phyloP scores from a whole-genome alignment of 441 rosid species.

The Adansonia rubrostipa region DNA sequence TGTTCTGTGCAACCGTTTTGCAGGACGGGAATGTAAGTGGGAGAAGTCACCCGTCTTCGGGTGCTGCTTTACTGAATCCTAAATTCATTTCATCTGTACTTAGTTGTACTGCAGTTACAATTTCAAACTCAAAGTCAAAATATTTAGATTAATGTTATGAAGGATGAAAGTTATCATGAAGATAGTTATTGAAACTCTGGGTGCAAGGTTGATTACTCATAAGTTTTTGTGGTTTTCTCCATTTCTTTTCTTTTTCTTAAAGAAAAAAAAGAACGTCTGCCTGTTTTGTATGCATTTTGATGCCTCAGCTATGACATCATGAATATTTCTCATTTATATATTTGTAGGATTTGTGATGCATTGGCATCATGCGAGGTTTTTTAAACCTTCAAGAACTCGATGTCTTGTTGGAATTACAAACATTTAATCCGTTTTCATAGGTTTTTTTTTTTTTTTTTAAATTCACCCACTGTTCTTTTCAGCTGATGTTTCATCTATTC shows the following conservation, averaged over 20 bases:
- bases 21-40: slow-evolving; percentile 89
- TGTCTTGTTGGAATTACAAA: background rate
- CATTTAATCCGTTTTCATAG: background rate
- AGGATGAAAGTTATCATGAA: background rate
- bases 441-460: background rate
- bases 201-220: background rate
- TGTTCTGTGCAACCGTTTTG: slow-evolving; percentile 16
- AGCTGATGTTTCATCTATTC: background rate
- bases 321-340: background rate
- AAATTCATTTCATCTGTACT: background rate
- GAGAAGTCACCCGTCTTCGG: slow-evolving; percentile 89
- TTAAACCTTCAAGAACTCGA: background rate
- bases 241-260: background rate
- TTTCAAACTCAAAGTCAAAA: background rate
- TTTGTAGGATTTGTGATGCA: background rate
- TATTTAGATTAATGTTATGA: background rate
- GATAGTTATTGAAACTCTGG: background rate
- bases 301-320: background rate
- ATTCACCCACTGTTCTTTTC: background rate
- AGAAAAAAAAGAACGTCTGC: background rate
- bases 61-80: slow-evolving; percentile 41
- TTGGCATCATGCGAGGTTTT: background rate
- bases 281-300: background rate
- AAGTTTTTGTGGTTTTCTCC: background rate
- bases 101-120: background rate